Conservation (phyloP, 2,329 filamentous ascomycete genomes). For the Trichophyton simii region DNA sequence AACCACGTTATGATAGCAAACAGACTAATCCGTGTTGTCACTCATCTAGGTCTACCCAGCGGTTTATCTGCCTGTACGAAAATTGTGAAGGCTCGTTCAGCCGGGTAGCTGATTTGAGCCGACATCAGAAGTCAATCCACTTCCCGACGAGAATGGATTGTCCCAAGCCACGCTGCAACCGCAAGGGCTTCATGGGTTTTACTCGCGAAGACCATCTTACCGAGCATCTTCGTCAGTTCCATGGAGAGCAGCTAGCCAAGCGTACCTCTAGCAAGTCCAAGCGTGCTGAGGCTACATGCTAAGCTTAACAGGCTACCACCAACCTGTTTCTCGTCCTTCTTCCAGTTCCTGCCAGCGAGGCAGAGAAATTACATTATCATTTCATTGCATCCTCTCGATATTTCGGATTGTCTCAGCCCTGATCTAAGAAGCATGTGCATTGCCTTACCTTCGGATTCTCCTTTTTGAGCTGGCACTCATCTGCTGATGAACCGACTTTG, state of each 20-base stretch:
- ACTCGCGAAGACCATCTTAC: constrained; percentile 45
- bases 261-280: constrained; percentile 17
- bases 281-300: neutral
- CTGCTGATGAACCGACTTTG: neutral
- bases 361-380: neutral
- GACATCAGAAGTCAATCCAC: constrained; percentile 38
- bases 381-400: neutral
- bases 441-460: neutral
- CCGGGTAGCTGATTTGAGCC: constrained; percentile 38
- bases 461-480: constrained; percentile 5
- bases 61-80: constrained; percentile 16
- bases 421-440: neutral
- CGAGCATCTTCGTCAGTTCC: constrained; percentile 46
- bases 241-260: constrained; percentile 37
- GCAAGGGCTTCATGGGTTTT: constrained; percentile 40
- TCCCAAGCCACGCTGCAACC: constrained; percentile 30
- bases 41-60: constrained; percentile 9
- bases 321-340: neutral
- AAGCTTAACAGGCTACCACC: neutral
- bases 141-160: constrained; percentile 33
- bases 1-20: neutral
- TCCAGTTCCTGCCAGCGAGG: neutral
- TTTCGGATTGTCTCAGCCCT: neutral
- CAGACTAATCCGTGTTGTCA: neutral
- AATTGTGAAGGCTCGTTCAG: constrained; percentile 28